A percentile compares a stretch with the other conserved stretches of the same genome.
These are phyloP conservation scores for Turritis glabra DNA, from an alignment of 345 rosid species.

Conservation along the genomic window DNA sequence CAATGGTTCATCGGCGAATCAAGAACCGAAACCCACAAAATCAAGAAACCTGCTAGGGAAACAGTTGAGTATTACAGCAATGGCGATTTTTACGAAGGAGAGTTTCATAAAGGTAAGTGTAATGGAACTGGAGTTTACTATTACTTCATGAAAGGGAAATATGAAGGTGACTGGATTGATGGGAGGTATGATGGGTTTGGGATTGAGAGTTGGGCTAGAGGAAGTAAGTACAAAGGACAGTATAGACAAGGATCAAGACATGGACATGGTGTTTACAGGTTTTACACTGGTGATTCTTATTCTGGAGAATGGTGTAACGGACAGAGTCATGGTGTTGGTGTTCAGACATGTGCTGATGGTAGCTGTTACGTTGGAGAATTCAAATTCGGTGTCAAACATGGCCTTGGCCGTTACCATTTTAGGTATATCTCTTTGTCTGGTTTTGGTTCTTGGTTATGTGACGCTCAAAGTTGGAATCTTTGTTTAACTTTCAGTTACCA, in stretches of 20 bases:
- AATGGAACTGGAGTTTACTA: conserved; percentile 82
- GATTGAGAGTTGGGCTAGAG: conserved; percentile 85
- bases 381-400: conserved; percentile 60
- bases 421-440: conserved; percentile 41
- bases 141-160: conserved; percentile 67
- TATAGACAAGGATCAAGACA: conserved; percentile 72
- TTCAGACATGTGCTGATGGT: conserved; percentile 29
- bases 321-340: conserved; percentile 28
- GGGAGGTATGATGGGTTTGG: conserved; percentile 81
- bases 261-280: conserved; percentile 68
- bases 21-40: conserved; percentile 18
- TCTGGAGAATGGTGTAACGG: conserved; percentile 32
- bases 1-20: conserved; percentile 77
- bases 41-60: conserved; percentile 48
- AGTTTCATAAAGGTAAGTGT: conserved; percentile 70
- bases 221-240: conserved; percentile 81
- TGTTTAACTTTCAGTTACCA: neutral
- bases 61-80: conserved; percentile 82
- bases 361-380: conserved; percentile 25
- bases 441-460: neutral
- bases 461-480: neutral
- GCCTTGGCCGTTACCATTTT: conserved; percentile 69
- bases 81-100: conserved; percentile 86
- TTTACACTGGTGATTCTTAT: conserved; percentile 72
- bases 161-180: conserved; percentile 84